Evolutionary conservation across 208 protist species (phyloP), one percentile per base, ranked within the genome.

Genomic region (Trichomonas tenax): DNA sequence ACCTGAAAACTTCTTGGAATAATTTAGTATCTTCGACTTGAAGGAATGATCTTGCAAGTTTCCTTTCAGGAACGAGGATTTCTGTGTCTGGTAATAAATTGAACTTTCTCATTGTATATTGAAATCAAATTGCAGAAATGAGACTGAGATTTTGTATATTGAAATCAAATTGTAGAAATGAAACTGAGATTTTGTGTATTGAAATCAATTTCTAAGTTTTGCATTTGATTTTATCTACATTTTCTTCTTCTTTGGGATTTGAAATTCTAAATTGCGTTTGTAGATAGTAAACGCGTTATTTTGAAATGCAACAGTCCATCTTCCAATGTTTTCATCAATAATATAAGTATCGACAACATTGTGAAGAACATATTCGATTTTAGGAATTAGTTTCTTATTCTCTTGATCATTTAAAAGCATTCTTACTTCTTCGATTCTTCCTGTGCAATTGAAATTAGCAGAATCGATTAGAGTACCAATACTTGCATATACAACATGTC

Each of bases 51-150:
- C 44, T 48, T 14, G 86, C 86, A 1, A 93, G 15, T 51, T 26
- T 48, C 44, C 86, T 23, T 93, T 93, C 86, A 26, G 86, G 86
- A 34, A 93, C 86, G 51, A 93, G 86, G 0, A 93, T 93, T 51
- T 93, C 86, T 44, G 45, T 93, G 17, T 93, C 86, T 34, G 40
- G n/a, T 51, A 44, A 44, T 93, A 93, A 93, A 58, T 93, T 93
- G 31, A 93, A 93, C 46, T 93, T 10, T 14, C 8, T 93, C 44
- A 44, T 40, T 93, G 86, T 8, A 44, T 0, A 8, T 17, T 51
- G n/a, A 93, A 93, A n/a, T n/a, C 9, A 93, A 38, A 34, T 93
- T 41, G n/a, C 8, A 93, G 38, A 93, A 41, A 14, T 34, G 14
- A 6, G 36, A 4, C 31, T 93, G 86, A 26, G n/a, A 48, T 93